A percentile compares a stretch with the other conserved stretches of the same genome.
Conservation (phyloP, 1,139 yeast species). For the Geotrichum aggregatum region DNA sequence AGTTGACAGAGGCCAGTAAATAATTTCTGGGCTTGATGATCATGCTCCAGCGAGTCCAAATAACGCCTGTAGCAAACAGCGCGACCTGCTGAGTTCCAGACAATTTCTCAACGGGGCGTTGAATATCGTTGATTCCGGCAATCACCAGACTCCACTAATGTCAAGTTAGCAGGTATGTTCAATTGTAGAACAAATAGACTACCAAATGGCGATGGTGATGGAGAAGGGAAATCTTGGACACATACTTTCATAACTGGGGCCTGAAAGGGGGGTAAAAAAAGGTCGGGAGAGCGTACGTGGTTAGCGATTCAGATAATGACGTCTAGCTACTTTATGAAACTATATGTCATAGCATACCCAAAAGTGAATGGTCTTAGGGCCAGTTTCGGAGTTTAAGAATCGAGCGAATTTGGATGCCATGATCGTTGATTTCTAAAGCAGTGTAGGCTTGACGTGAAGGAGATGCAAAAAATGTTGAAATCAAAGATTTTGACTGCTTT, state of each 20-base stretch:
- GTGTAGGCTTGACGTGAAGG: no score
- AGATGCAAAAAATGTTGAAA: no score
- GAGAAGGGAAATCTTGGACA: no score
- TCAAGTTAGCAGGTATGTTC: not conserved
- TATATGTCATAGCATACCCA: conserved; percentile 67
- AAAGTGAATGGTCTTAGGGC: conserved; percentile 92
- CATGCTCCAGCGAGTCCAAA: conserved; percentile 98
- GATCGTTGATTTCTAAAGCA: no score
- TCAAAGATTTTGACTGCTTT: no score
- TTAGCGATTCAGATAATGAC: no score
- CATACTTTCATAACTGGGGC: conserved; percentile 51
- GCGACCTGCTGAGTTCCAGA: conserved; percentile 93
- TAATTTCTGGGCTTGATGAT: conserved; percentile 86
- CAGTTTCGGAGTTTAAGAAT: conserved; percentile 81
- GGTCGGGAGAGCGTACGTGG: no score
- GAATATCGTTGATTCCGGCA: conserved; percentile 86
- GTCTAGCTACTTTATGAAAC: no score
- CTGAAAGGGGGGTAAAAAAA: conserved; percentile 27
- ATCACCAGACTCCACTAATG: conserved; percentile 79
- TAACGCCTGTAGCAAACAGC: conserved; percentile 82
- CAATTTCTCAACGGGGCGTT: conserved; percentile 86
- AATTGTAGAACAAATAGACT: conserved; percentile 1
- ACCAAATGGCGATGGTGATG: no score
- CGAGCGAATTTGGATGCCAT: conserved; percentile 49
- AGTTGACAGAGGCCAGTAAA: conserved; percentile 86